Evolutionary conservation across 345 rosid genomes (phyloP).

Genomic region (Populus nigra): DNA sequence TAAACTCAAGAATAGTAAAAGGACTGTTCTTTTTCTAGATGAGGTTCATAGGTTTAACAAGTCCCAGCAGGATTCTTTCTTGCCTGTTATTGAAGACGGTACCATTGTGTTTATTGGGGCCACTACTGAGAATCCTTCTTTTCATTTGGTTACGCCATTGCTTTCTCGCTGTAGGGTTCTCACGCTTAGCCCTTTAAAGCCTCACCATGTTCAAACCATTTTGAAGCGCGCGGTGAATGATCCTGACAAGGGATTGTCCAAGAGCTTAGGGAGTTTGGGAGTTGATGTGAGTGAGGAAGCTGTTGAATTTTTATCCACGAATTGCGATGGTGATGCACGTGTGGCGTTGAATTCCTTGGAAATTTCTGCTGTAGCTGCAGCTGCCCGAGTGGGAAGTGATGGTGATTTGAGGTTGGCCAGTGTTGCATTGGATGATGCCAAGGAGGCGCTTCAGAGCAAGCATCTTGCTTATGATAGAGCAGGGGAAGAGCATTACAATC

Average conservation of each 20-base stretch:
- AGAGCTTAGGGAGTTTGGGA: constrained; percentile 22
- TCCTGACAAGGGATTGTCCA: constrained; percentile 42
- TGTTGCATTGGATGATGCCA: constrained; percentile 60
- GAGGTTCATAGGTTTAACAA: constrained; percentile 85
- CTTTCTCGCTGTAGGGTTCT: constrained; percentile 73
- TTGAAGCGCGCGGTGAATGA: constrained; percentile 52
- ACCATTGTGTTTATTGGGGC: constrained; percentile 78
- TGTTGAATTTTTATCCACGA: constrained; percentile 49
- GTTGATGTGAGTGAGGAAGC: constrained; percentile 46
- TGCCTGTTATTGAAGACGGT: constrained; percentile 86
- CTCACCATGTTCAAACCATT: constrained; percentile 46
- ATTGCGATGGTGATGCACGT: constrained; percentile 84
- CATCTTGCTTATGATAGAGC: constrained; percentile 77
- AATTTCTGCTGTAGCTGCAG: constrained; percentile 60
- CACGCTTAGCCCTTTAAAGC: constrained; percentile 59
- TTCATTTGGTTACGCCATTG: constrained; percentile 74
- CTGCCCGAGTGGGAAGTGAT: constrained; percentile 25
- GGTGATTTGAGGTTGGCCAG: constrained; percentile 6
- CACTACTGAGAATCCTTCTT: constrained; percentile 86
- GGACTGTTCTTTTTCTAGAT: constrained; percentile 71
- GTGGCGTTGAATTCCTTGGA: constrained; percentile 76
- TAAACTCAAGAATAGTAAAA: constrained; percentile 39
- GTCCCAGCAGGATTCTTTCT: constrained; percentile 79
- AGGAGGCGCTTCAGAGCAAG: constrained; percentile 79
- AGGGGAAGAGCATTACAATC: constrained; percentile 81